These are phyloP conservation scores for Recurvomyces mirabilis DNA, from an alignment of 495 filamentous ascomycete genomes.

Conservation along the genomic window DNA sequence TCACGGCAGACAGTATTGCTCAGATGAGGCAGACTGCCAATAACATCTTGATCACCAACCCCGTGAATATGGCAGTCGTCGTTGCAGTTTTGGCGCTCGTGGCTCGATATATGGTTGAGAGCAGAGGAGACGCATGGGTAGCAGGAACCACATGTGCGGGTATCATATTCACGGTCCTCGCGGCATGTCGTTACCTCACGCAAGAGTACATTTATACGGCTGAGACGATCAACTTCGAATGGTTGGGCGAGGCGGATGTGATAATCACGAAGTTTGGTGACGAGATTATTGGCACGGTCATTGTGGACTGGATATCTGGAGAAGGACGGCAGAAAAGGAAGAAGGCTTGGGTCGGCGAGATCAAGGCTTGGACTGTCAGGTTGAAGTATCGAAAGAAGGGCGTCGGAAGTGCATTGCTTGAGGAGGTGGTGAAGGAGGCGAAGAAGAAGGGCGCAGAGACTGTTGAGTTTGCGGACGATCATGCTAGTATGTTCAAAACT, in stretches of 20 bases:
- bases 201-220: constrained; percentile 41
- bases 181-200: constrained; percentile 32
- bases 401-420: constrained; percentile 55
- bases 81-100: constrained; percentile 31
- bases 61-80: constrained; percentile 33
- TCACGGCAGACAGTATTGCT: constrained; percentile 53
- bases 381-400: constrained; percentile 54
- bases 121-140: constrained; percentile 24
- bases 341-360: constrained; percentile 36
- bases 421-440: constrained; percentile 50
- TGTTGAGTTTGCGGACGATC: constrained; percentile 54
- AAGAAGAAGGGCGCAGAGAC: constrained; percentile 45
- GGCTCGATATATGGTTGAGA: constrained; percentile 27
- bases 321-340: constrained; percentile 34
- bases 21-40: constrained; percentile 52
- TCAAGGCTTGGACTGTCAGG: constrained; percentile 67
- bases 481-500: constrained; percentile 50
- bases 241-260: constrained; percentile 38
- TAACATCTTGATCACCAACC: constrained; percentile 41
- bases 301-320: constrained; percentile 35
- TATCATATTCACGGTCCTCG: constrained; percentile 36
- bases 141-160: constrained; percentile 36
- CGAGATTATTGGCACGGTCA: constrained; percentile 45
- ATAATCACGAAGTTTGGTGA: constrained; percentile 45
- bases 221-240: constrained; percentile 41